Percentiles rank a stretch among this genome's conserved stretches.
These are phyloP conservation scores for Paramecium bursaria DNA, from an alignment of 73 alveolate species.

Conservation along the genomic window DNA sequence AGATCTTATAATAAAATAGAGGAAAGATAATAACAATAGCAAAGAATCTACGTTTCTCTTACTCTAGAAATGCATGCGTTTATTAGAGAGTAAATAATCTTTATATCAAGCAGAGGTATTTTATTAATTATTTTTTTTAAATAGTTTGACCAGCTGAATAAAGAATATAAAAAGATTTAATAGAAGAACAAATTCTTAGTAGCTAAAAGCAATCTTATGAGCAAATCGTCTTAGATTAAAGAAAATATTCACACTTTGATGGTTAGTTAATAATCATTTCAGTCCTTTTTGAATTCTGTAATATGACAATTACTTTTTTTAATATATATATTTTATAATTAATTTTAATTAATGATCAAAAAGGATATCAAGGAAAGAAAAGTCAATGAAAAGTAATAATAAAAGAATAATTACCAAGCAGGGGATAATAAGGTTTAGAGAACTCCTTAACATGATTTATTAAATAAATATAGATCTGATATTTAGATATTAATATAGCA, in stretches of 20 bases:
- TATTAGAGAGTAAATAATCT: background rate
- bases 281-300: conserved; percentile 25
- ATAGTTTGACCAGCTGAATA: background rate
- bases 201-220: conserved; percentile 1
- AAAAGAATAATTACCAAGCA: too few species aligned
- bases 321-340: too few species aligned
- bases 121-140: too few species aligned
- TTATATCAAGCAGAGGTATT: background rate
- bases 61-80: background rate
- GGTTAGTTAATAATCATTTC: conserved; percentile 16
- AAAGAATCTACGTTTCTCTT: background rate
- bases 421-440: too few species aligned
- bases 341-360: too few species aligned
- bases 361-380: too few species aligned
- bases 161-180: conserved; percentile 23
- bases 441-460: too few species aligned
- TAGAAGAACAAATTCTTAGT: background rate
- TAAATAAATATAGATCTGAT: too few species aligned
- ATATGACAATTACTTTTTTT: too few species aligned
- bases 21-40: background rate
- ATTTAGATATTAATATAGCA: too few species aligned
- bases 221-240: conserved; percentile 22
- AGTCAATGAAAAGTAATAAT: too few species aligned
- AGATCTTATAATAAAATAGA: background rate
- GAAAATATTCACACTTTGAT: conserved; percentile 21